Conservation (phyloP, 169 alveolate species). For the Plasmodium knowlesi region DNA sequence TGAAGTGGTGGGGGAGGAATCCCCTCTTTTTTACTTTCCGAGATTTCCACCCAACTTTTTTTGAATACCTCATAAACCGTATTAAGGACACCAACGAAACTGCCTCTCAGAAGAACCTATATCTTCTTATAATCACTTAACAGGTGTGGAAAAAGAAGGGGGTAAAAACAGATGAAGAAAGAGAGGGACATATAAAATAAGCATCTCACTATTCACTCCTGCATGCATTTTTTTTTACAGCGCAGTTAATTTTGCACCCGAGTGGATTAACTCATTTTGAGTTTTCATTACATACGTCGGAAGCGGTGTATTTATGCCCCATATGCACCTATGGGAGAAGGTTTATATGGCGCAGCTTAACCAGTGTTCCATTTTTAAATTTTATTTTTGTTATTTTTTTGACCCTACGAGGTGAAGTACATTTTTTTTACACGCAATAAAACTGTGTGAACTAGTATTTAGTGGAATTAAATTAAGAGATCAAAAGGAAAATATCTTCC, state of each 20-base stretch:
- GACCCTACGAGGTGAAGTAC: not conserved
- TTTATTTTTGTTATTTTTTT: too few species aligned
- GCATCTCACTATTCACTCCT: not conserved
- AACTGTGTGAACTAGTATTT: not conserved
- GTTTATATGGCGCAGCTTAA: not conserved
- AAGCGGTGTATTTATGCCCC: not conserved
- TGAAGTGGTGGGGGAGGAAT: not conserved
- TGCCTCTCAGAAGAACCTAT: not conserved
- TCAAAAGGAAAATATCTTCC: not conserved
- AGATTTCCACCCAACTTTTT: not conserved
- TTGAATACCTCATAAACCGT: not conserved
- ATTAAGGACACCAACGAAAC: not conserved
- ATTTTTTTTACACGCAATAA: not conserved
- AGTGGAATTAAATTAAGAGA: not conserved
- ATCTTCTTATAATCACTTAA: too few species aligned
- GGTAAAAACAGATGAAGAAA: not conserved
- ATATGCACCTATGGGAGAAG: not conserved
- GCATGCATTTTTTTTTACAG: not conserved
- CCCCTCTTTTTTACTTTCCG: not conserved
- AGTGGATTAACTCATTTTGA: not conserved
- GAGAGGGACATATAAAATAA: not conserved
- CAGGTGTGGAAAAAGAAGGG: not conserved
- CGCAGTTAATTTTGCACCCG: not conserved
- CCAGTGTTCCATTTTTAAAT: not conserved
- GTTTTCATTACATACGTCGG: not conserved